Evolutionary conservation across 148 eudicot species (phyloP), one percentile per base, ranked within the genome.

Genomic region (Diospyros kaki): DNA sequence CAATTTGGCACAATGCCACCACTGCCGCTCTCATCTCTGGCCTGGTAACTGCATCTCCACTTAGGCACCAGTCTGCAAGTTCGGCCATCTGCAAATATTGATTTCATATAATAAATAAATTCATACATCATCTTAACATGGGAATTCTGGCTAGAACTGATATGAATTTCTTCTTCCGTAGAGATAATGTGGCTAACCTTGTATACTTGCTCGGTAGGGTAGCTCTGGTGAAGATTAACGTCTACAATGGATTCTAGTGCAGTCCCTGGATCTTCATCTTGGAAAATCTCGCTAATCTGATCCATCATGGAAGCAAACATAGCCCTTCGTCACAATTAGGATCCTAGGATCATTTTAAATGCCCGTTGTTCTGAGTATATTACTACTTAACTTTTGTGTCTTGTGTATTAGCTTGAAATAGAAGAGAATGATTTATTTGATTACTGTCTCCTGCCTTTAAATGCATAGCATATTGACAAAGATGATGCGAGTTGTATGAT

Each of bases 1-100:
- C 62, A 3, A 83, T 79, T 58, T 76, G 81, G 61, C 84, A 70
- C 17, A 86, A 65, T 44, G 77, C 82, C 51, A 81, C 75, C 2
- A 86, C 89, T 3, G 83, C 79, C 51, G 83, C 86, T 10, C 80
- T 67, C 86, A 86, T 86, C 67, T 86, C 89, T 53, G 89, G 89
- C 73, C 89, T 83, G 58, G 77, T 67, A 6, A 71, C 48, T 14
- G 89, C 75, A 18, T 86, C 86, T 81, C 83, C 86, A 71, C 82
- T 86, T 12, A 86, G 81, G 40, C 89, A 86, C 89, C 86, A 86
- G 9, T 79, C 73, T 12, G 89, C 78, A 9, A 86, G 59, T 66
- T 86, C 89, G 18, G 84, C 89, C 89, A 83, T 81, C 89, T 86
- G 83, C 60, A 74, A 4, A 48, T 48, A 4, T 8, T 4, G 52